Percentiles rank a stretch among this genome's conserved stretches.
Evolutionary conservation across 169 alveolate species (phyloP).

Genomic region (Besnoitia besnoiti): DNA sequence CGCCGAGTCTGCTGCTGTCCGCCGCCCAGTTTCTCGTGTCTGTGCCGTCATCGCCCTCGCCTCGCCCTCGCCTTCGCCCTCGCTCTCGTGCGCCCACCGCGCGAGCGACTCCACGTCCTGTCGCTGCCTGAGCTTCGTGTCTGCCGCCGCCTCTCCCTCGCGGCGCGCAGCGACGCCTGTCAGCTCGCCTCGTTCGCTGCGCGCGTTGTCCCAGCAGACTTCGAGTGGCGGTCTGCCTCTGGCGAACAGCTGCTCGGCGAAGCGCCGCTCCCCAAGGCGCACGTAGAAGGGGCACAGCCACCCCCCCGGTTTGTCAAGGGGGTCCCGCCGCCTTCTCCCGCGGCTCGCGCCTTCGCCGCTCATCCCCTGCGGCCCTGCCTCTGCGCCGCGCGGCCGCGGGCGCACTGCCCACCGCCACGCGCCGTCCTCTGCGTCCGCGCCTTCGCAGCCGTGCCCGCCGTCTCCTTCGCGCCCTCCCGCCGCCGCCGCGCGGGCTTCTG

Average conservation of each 20-base stretch:
- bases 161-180: neutral
- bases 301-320: neutral
- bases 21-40: too few relatives aligned
- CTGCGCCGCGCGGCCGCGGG: neutral
- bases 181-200: neutral
- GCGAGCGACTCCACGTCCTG: too few relatives aligned
- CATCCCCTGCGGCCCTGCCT: neutral
- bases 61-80: too few relatives aligned
- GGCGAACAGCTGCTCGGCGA: neutral
- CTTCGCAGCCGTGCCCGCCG: neutral
- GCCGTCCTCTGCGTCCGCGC: too few relatives aligned
- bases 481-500: neutral
- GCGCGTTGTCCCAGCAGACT: neutral
- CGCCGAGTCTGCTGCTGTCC: too few relatives aligned
- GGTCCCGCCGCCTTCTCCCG: too few relatives aligned
- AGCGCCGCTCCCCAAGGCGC: neutral
- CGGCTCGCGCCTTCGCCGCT: neutral
- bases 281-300: neutral
- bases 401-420: neutral
- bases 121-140: too few relatives aligned
- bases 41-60: too few relatives aligned
- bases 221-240: neutral
- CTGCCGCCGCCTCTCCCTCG: neutral
- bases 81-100: too few relatives aligned
- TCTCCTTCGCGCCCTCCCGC: neutral